A percentile compares a stretch with the other conserved stretches of the same genome.
Evolutionary conservation across 139 green algal species (phyloP).

Genomic region (Micractinium conductrix): DNA sequence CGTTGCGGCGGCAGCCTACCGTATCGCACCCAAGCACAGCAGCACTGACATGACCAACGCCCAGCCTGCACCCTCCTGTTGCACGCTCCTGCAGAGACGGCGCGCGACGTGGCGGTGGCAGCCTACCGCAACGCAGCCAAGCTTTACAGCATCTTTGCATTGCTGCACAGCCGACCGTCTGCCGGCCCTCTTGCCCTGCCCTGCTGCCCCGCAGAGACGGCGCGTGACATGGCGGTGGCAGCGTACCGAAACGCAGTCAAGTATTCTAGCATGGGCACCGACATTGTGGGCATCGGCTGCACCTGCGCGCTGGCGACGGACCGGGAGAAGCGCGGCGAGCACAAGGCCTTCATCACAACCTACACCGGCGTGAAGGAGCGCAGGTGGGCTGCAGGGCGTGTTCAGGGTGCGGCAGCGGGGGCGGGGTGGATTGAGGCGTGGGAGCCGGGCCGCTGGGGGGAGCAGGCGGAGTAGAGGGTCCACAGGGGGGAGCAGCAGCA

Average conservation of each 20-base stretch:
- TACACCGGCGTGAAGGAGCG: constrained; percentile 30
- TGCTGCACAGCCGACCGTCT: too few species aligned
- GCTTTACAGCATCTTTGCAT: not conserved
- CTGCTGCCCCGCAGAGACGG: constrained; percentile 43
- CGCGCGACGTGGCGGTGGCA: not conserved
- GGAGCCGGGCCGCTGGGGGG: too few species aligned
- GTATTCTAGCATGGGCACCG: constrained; percentile 60
- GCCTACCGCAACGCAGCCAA: not conserved
- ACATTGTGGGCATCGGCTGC: constrained; percentile 71
- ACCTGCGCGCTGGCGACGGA: constrained; percentile 78
- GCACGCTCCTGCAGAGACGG: too few species aligned
- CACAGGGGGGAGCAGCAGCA: too few species aligned
- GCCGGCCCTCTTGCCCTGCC: too few species aligned
- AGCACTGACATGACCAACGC: too few species aligned
- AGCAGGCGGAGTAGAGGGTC: too few species aligned
- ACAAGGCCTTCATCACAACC: constrained; percentile 65
- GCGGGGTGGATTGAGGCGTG: too few species aligned
- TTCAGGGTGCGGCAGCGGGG: too few species aligned
- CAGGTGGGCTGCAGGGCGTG: not conserved
- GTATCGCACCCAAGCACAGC: too few species aligned
- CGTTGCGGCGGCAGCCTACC: too few species aligned
- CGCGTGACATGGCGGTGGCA: constrained; percentile 63
- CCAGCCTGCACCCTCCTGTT: too few species aligned
- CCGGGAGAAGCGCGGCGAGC: constrained; percentile 70
- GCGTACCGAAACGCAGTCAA: constrained; percentile 72